Evolutionary conservation across 1,284 basidiomycete genomes (phyloP).

Genomic region (Stereum hirsutum): DNA sequence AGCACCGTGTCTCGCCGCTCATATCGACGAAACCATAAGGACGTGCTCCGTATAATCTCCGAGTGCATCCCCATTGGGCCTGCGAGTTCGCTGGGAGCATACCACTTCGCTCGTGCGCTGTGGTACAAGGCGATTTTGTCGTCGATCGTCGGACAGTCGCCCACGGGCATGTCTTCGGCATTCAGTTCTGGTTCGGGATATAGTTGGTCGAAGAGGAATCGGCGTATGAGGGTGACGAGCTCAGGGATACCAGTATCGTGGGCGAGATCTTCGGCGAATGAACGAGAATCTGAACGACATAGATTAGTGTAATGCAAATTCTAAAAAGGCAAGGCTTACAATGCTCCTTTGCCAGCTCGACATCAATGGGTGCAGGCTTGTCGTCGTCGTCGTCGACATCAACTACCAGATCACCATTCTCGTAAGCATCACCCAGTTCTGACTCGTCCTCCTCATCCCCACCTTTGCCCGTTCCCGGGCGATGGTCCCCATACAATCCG

Average conservation of each 20-base stretch:
- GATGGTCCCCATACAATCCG: no score
- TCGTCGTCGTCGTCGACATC: neutral
- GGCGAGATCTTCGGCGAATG: neutral
- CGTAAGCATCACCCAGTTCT: neutral
- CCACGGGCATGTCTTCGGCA: neutral
- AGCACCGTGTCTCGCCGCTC: slow-evolving; percentile 7
- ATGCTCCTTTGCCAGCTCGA: neutral
- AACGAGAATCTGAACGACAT: neutral
- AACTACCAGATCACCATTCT: neutral
- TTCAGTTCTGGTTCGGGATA: neutral
- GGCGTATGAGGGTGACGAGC: neutral
- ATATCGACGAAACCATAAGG: neutral
- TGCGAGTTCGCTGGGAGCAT: slow-evolving; percentile 7
- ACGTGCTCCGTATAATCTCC: slow-evolving; percentile 3
- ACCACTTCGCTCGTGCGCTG: slow-evolving; percentile 4
- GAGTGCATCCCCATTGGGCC: slow-evolving; percentile 7
- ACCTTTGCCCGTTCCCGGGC: no score
- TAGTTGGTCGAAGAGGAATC: slow-evolving; percentile 6
- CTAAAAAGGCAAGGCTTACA: neutral
- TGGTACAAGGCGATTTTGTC: slow-evolving; percentile 3
- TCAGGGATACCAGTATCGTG: neutral
- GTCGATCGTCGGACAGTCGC: neutral
- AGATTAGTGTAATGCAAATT: no score
- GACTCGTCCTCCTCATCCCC: no score
- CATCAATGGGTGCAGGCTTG: neutral